Conservation (phyloP, 2,329 filamentous ascomycete genomes). For the Scedosporium aurantiacum region DNA sequence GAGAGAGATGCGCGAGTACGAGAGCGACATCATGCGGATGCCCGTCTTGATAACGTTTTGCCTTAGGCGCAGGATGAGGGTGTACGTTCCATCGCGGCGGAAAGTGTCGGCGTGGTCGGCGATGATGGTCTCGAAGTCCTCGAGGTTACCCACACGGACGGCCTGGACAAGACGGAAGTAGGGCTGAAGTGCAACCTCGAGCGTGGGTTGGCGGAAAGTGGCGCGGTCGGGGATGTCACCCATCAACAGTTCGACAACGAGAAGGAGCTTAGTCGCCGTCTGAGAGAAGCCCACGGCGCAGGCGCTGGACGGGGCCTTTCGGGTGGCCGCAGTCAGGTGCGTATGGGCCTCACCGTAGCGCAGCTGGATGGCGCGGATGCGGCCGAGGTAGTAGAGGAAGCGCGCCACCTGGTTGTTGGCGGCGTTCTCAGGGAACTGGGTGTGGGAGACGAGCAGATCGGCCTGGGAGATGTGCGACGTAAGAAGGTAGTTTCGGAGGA, state of each 20-base stretch:
- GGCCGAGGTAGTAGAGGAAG: conserved; percentile 93
- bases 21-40: conserved; percentile 97
- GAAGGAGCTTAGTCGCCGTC: conserved; percentile 88
- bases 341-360: conserved; percentile 96
- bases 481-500: conserved; percentile 89
- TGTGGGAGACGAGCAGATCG: conserved; percentile 90
- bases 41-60: conserved; percentile 99
- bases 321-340: conserved; percentile 82
- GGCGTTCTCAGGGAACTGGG: conserved; percentile 84
- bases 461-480: conserved; percentile 96
- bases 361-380: conserved; percentile 91
- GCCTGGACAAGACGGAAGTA: conserved; percentile 93
- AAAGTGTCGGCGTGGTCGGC: conserved; percentile 73
- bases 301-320: conserved; percentile 83
- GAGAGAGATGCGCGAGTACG: conserved; percentile 92
- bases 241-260: conserved; percentile 96
- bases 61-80: conserved; percentile 81
- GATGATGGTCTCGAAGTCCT: conserved; percentile 83
- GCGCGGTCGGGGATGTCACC: conserved; percentile 94
- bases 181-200: conserved; percentile 80
- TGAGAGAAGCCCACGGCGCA: conserved; percentile 92
- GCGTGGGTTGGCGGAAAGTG: conserved; percentile 78
- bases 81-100: conserved; percentile 90
- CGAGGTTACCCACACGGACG: conserved; percentile 89
- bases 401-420: conserved; percentile 97